Percentiles rank a stretch among this genome's conserved stretches.
Conservation (phyloP, 2,329 filamentous ascomycete species). For the Aspergillus hiratsukae region DNA sequence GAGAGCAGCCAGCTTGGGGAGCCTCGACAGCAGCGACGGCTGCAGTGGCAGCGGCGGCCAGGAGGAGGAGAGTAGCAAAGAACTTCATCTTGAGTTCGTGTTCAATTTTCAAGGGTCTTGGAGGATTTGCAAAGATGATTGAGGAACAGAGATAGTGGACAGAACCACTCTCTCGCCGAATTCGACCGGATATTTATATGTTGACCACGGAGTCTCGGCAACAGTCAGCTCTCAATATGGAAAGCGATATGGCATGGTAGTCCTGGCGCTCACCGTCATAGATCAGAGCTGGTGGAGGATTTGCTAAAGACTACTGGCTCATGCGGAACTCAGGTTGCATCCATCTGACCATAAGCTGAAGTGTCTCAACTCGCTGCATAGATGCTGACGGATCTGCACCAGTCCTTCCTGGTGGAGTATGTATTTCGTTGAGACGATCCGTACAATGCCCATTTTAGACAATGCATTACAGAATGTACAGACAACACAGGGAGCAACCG, state of each 20-base stretch:
- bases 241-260: background rate
- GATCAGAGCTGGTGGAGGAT: background rate
- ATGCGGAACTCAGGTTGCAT: background rate
- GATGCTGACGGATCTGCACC: background rate
- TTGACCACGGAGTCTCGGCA: background rate
- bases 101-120: background rate
- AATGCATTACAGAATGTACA: background rate
- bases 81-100: background rate
- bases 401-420: no score
- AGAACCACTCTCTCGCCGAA: background rate
- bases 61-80: background rate
- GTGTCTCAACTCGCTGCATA: background rate
- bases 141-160: no score
- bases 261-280: background rate
- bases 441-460: background rate
- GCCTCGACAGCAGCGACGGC: background rate
- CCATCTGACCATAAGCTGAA: background rate
- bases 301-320: background rate
- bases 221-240: background rate
- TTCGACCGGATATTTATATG: background rate
- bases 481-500: no score
- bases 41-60: background rate
- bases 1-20: constrained; percentile 3
- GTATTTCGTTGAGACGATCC: no score
- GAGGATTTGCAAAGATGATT: background rate